phyloP scores from a whole-genome alignment of 148 eudicot species.

The Mesembryanthemum crystallinum region DNA sequence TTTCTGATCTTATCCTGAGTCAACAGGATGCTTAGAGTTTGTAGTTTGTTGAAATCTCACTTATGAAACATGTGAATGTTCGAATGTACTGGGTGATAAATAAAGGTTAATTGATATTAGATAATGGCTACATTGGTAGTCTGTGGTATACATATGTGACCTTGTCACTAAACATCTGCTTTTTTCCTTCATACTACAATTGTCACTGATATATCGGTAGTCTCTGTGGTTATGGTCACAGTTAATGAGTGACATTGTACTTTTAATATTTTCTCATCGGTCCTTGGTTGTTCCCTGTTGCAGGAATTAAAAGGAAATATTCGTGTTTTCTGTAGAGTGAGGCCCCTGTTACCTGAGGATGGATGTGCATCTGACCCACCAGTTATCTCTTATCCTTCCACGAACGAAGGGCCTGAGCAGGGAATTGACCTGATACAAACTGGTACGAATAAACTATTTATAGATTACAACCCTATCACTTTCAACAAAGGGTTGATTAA shows the following conservation, averaged over 20 bases:
- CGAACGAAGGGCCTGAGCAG: slow-evolving; percentile 51
- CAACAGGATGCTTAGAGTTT: neutral
- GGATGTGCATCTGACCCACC: slow-evolving; percentile 41
- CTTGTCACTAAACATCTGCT: no score
- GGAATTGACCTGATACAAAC: slow-evolving; percentile 60
- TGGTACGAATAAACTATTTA: slow-evolving; percentile 35
- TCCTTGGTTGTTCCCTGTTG: slow-evolving; percentile 14
- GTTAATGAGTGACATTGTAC: neutral
- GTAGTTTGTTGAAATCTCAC: neutral
- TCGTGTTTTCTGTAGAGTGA: slow-evolving; percentile 79
- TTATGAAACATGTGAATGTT: neutral
- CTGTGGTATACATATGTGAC: no score
- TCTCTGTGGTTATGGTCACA: neutral
- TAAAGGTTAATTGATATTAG: no score
- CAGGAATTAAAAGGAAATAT: slow-evolving; percentile 84
- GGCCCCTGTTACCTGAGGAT: slow-evolving; percentile 72
- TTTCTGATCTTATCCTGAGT: neutral
- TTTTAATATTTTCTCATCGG: neutral
- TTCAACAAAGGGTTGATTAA: neutral
- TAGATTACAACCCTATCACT: neutral
- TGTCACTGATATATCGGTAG: no score
- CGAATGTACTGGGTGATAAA: neutral
- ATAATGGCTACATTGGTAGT: no score
- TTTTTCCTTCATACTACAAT: no score
- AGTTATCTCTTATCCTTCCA: slow-evolving; percentile 54